A percentile compares a stretch with the other conserved stretches of the same genome.
These are phyloP conservation scores for Pezicula radicicola DNA, from an alignment of 2,329 filamentous ascomycete genomes.

Conservation along the genomic window DNA sequence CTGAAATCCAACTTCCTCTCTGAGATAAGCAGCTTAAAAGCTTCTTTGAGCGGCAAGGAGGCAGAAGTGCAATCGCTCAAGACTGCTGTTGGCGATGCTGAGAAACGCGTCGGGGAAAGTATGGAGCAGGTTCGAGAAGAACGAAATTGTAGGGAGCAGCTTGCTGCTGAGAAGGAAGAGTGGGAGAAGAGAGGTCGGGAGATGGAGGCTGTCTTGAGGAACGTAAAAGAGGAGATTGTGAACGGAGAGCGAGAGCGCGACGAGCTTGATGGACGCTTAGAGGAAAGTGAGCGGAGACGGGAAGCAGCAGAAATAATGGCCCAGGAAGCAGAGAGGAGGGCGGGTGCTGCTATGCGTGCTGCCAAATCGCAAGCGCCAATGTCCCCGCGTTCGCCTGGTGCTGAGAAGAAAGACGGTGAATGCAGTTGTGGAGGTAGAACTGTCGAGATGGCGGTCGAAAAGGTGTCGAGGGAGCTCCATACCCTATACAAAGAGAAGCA, in stretches of 20 bases:
- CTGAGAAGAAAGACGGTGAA: constrained; percentile 30
- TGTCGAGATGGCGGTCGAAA: constrained; percentile 82
- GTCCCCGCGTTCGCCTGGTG: constrained; percentile 29
- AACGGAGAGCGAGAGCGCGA: constrained; percentile 78
- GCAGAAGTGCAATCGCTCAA: constrained; percentile 88
- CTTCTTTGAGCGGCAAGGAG: constrained; percentile 87
- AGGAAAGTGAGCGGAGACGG: constrained; percentile 72
- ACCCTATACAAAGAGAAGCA: constrained; percentile 95
- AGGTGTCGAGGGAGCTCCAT: constrained; percentile 91
- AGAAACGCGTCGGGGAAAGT: constrained; percentile 85
- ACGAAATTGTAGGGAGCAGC: constrained; percentile 63
- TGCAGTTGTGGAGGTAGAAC: constrained; percentile 44
- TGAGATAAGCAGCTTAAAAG: constrained; percentile 91
- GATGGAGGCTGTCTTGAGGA: constrained; percentile 77
- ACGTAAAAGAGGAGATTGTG: constrained; percentile 78
- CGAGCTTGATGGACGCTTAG: constrained; percentile 69
- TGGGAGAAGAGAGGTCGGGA: constrained; percentile 86
- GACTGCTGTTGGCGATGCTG: constrained; percentile 82
- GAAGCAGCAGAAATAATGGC: constrained; percentile 74
- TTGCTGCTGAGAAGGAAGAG: constrained; percentile 71
- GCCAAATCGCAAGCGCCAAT: constrained; percentile 40
- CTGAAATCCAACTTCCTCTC: constrained; percentile 89
- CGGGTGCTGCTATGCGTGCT: constrained; percentile 65
- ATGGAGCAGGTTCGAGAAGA: constrained; percentile 82
- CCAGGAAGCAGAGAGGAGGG: constrained; percentile 72